These are phyloP conservation scores for Fusarium aywerte DNA, from an alignment of 2,329 filamentous ascomycete species.

Conservation along the genomic window DNA sequence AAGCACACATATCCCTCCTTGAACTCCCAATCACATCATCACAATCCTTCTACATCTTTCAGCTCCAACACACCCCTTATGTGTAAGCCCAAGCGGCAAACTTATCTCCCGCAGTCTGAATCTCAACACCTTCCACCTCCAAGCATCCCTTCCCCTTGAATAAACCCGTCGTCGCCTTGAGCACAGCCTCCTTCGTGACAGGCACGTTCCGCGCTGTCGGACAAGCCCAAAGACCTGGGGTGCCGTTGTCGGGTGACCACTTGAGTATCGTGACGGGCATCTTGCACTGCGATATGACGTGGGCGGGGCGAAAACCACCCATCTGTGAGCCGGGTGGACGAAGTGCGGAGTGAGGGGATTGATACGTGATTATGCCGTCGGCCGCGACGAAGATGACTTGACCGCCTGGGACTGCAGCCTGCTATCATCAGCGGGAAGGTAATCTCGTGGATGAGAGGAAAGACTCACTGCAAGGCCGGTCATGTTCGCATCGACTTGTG, in stretches of 20 bases:
- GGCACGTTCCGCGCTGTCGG: constrained; percentile 24
- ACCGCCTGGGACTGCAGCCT: constrained; percentile 69
- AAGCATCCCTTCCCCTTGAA: constrained; percentile 48
- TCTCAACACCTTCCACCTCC: constrained; percentile 48
- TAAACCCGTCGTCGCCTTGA: constrained; percentile 43
- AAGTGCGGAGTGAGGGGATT: constrained; percentile 62
- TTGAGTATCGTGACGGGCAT: constrained; percentile 39
- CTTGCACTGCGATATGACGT: constrained; percentile 41
- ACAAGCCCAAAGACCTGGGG: constrained; percentile 46
- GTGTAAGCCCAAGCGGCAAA: constrained; percentile 55
- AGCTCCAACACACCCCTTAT: constrained; percentile 29
- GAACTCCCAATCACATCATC: not conserved
- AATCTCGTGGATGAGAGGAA: accelerated
- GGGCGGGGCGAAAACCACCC: constrained; percentile 59
- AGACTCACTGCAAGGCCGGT: constrained; percentile 43
- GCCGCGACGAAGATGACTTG: constrained; percentile 69
- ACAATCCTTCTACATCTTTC: not conserved
- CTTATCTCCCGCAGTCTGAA: constrained; percentile 41
- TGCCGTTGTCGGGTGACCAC: constrained; percentile 40
- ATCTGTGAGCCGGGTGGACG: constrained; percentile 62
- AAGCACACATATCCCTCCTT: not conserved
- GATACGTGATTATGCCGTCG: constrained; percentile 66
- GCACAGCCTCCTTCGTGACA: constrained; percentile 31
- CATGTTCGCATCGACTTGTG: constrained; percentile 47
- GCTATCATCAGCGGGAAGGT: not conserved